Percentiles rank a stretch among this genome's conserved stretches.
Conservation (phyloP, 768 basidiomycete genomes). For the Coprinellus micaceus region DNA sequence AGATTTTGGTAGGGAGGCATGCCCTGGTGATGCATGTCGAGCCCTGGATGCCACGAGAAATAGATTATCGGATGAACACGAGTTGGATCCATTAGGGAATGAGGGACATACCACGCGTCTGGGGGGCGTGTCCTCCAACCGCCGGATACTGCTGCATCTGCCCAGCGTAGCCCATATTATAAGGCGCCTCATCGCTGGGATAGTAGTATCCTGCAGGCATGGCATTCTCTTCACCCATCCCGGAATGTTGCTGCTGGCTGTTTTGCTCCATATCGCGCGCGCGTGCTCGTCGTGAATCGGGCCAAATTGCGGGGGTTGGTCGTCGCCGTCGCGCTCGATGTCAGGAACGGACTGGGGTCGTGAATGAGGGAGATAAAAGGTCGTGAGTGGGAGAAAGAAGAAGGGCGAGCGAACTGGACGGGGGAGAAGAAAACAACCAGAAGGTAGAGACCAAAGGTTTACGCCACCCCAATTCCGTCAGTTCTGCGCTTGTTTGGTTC, state of each 20-base stretch:
- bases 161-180: slow-evolving; percentile 44
- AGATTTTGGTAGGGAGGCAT: slow-evolving; percentile 50
- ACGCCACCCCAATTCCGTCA: slow-evolving; percentile 24
- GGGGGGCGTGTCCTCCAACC: slow-evolving; percentile 53
- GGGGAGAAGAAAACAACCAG: slow-evolving; percentile 17
- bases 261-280: slow-evolving; percentile 46
- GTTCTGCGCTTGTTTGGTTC: slow-evolving; percentile 15
- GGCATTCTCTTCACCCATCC: slow-evolving; percentile 44
- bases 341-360: slow-evolving; percentile 26
- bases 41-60: slow-evolving; percentile 53
- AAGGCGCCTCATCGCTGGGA: slow-evolving; percentile 50
- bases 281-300: no score
- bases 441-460: slow-evolving; percentile 20
- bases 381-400: slow-evolving; percentile 24
- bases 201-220: slow-evolving; percentile 49
- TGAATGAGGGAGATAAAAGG: slow-evolving; percentile 31
- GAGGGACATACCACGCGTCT: slow-evolving; percentile 70
- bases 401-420: slow-evolving; percentile 26
- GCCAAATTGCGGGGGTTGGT: no score
- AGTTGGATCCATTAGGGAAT: slow-evolving; percentile 41
- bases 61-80: slow-evolving; percentile 69
- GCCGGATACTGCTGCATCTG: no score
- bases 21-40: slow-evolving; percentile 59
- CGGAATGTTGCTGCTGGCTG: slow-evolving; percentile 27
- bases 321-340: slow-evolving; percentile 30